Evolutionary conservation across 306 rosid species (phyloP).

Genomic region (Sesbania bispinosa): DNA sequence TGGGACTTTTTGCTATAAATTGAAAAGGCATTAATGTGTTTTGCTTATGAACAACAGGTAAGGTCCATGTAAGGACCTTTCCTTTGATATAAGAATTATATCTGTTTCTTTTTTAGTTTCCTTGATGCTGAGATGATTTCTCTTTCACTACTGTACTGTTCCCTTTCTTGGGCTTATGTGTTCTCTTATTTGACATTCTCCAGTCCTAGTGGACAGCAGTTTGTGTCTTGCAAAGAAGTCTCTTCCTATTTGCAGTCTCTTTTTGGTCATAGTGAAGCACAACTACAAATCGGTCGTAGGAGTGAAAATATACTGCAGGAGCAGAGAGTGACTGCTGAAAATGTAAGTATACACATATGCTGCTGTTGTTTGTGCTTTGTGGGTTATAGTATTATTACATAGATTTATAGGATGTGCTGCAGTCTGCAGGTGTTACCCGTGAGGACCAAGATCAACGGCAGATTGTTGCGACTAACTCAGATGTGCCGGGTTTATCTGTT

Average conservation of each 20-base stretch:
- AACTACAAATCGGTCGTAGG: slow-evolving; percentile 20
- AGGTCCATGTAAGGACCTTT: neutral
- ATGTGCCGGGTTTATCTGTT: slow-evolving; percentile 24
- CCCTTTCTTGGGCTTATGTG: slow-evolving; percentile 2
- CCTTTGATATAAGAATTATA: neutral
- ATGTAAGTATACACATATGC: slow-evolving; percentile 40
- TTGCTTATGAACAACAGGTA: neutral
- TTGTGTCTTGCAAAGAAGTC: slow-evolving; percentile 71
- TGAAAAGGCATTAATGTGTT: neutral
- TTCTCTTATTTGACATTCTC: slow-evolving; percentile 26
- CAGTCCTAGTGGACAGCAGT: slow-evolving; percentile 90
- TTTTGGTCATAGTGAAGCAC: slow-evolving; percentile 31
- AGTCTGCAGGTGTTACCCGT: slow-evolving; percentile 46
- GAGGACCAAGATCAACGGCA: slow-evolving; percentile 42
- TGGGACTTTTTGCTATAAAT: neutral
- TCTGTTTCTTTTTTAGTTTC: neutral
- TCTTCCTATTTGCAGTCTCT: slow-evolving; percentile 58
- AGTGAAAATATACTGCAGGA: slow-evolving; percentile 41
- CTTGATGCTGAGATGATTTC: neutral
- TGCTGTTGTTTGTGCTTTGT: neutral
- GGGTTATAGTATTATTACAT: neutral
- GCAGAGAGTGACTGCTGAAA: slow-evolving; percentile 25
- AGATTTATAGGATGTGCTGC: slow-evolving; percentile 35
- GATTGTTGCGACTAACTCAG: slow-evolving; percentile 31
- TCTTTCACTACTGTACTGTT: neutral